Conservation (phyloP, 2,329 filamentous ascomycete species). For the Colletotrichum tropicale region DNA sequence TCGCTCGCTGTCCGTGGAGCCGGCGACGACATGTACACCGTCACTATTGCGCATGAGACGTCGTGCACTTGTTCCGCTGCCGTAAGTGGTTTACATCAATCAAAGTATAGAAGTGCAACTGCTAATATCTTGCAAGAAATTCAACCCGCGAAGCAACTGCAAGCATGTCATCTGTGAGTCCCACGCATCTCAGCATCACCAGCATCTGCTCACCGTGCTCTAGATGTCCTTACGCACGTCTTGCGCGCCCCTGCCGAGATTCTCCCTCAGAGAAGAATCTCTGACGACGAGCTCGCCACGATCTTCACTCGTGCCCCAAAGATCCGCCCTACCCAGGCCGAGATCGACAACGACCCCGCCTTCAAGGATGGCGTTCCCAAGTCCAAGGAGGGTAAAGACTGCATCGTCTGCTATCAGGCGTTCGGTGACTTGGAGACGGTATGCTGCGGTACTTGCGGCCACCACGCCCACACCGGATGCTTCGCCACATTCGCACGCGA, state of each 20-base stretch:
- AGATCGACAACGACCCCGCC: neutral
- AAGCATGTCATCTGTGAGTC: constrained; percentile 19
- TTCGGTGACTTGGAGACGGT: neutral
- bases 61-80: constrained; percentile 2
- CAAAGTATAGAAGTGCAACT: neutral
- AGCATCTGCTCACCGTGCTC: neutral
- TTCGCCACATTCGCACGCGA: neutral
- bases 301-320: neutral
- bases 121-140: neutral
- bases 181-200: neutral
- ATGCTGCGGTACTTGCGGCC: constrained; percentile 10
- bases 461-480: constrained; percentile 8
- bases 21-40: neutral
- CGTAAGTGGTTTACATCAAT: neutral
- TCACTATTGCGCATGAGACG: neutral
- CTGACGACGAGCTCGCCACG: neutral
- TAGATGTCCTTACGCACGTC: constrained; percentile 14
- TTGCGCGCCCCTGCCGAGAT: constrained; percentile 4
- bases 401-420: constrained; percentile 12
- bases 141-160: constrained; percentile 4
- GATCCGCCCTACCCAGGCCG: neutral
- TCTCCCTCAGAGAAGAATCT: constrained; percentile 1
- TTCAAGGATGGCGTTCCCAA: constrained; percentile 13
- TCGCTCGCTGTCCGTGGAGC: neutral
- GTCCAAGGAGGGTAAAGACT: neutral